A percentile compares a stretch with the other conserved stretches of the same genome.
These are phyloP conservation scores for Schizosaccharomyces versatilis DNA, from an alignment of 1,139 yeast species.

Conservation along the genomic window DNA sequence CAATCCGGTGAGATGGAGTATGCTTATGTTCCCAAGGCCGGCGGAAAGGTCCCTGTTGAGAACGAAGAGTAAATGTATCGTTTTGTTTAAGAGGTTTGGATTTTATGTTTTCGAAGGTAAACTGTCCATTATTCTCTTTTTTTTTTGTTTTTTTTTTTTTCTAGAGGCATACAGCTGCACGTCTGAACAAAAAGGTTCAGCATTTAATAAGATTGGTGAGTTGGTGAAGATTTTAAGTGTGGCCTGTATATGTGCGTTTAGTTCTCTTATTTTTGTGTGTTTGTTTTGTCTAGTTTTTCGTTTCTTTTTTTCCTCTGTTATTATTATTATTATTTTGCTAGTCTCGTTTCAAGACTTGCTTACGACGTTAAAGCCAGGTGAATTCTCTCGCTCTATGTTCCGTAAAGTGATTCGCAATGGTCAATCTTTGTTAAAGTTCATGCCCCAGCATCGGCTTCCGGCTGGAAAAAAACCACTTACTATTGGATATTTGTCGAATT, in stretches of 20 bases:
- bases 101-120: background rate
- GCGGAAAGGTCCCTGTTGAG: background rate
- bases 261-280: too few relatives aligned
- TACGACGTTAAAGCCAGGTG: background rate
- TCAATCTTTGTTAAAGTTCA: background rate
- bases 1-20: constrained; percentile 68
- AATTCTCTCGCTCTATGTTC: background rate
- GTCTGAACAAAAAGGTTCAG: background rate
- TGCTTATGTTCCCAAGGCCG: constrained; percentile 16
- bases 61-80: background rate
- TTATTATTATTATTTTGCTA: too few relatives aligned
- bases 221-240: background rate
- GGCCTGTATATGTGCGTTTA: too few relatives aligned
- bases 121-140: background rate
- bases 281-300: too few relatives aligned
- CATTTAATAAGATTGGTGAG: background rate
- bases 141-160: background rate
- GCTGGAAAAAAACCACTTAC: background rate
- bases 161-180: background rate
- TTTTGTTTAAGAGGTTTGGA: background rate
- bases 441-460: background rate
- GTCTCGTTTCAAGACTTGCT: too few relatives aligned
- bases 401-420: background rate
- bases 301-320: too few relatives aligned
- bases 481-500: background rate